These are phyloP conservation scores for Madurella fahalii DNA, from an alignment of 2,329 filamentous ascomycete species.

Conservation along the genomic window DNA sequence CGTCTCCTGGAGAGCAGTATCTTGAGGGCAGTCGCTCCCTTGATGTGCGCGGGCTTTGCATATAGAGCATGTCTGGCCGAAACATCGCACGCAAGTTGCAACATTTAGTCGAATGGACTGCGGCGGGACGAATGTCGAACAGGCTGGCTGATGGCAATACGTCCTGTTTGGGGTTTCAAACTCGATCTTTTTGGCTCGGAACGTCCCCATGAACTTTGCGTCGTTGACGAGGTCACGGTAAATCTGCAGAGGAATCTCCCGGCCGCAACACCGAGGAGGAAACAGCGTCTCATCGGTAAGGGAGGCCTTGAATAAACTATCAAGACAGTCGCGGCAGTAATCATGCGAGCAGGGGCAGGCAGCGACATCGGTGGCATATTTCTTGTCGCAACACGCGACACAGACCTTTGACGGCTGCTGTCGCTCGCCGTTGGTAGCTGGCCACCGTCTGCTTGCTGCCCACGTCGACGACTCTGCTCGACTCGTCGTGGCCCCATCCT, in stretches of 20 bases:
- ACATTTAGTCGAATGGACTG: constrained; percentile 30
- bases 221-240: constrained; percentile 35
- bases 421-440: not conserved
- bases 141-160: constrained; percentile 46
- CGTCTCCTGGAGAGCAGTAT: constrained; percentile 37
- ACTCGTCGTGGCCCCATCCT: not conserved
- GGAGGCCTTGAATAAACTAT: constrained; percentile 39
- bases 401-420: constrained; percentile 5
- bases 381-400: constrained; percentile 7
- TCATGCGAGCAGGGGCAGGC: constrained; percentile 40
- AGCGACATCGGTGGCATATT: not conserved
- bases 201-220: constrained; percentile 32
- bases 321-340: constrained; percentile 50
- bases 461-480: constrained; percentile 16
- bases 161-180: constrained; percentile 43
- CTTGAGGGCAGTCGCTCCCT: constrained; percentile 43
- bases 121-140: constrained; percentile 44
- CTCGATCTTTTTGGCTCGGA: constrained; percentile 45
- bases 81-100: constrained; percentile 43
- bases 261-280: constrained; percentile 50
- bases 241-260: constrained; percentile 36
- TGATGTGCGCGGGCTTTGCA: constrained; percentile 48
- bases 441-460: constrained; percentile 10
- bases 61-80: constrained; percentile 41
- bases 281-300: constrained; percentile 49